Evolutionary conservation across 139 green algal genomes (phyloP), one percentile per base, ranked within the genome.

Genomic region (Marvania coccoides): DNA sequence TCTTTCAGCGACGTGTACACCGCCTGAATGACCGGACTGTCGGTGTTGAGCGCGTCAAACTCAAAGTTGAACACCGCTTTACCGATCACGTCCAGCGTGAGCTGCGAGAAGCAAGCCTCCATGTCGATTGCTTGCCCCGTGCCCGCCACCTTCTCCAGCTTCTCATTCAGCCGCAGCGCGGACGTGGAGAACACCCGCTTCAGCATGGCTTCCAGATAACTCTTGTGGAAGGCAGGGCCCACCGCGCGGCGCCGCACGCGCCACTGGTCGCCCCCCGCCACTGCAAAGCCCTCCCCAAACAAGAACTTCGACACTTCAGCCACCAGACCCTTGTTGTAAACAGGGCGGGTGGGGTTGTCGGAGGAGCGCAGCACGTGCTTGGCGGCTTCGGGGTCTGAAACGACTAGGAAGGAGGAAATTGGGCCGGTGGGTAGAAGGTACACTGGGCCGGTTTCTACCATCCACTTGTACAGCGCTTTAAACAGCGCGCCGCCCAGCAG

Each of bases 1-100:
- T 99, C 94, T 76, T 99, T 99, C 3, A 99, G 81, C 3, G 88
- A 78, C 1, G 92, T 99, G 86, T 99, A 99, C 42, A 98, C 93
- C 0, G 93, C 94, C 76, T 94, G 87, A 59, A 96, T 96, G 56
- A 96, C 39, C 5, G 86, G 89, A 14, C 57, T 83, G 62, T 90
- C 70, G 4, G 64, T 84, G 47, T 75, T 96, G 42, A 99, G 83
- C 4, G 94, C 69, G 61, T 96, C 80, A 64, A 99, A 99, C 69
- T 98, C 87, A 75, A 98, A 98, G 86, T 98, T 98, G 82, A 99
- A 99, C 30, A 98, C 90, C 0, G 88, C 72, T 76, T 94, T 92
- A 51, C 93, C 95, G 65, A 99, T 98, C 33, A 99, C 84, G 78
- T 99, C 95, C 40, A 99, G 81, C 2, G 95, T 99, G 9, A 99